These are phyloP conservation scores for Jatropha podagrica DNA, from an alignment of 441 rosid species.

Conservation along the genomic window DNA sequence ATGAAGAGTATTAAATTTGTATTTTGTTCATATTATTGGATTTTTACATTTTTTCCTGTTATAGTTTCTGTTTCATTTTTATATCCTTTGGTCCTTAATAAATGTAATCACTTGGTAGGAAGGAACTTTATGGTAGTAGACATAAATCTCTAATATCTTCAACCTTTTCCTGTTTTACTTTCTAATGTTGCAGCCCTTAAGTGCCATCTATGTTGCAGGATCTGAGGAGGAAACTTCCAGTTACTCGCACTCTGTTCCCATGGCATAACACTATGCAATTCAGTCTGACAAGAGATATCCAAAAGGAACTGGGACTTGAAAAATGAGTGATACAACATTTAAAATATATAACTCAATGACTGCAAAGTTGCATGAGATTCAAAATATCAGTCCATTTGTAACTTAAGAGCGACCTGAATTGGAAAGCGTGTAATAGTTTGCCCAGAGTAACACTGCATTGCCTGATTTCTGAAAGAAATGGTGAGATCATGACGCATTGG, in stretches of 20 bases:
- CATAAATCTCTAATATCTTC: not conserved
- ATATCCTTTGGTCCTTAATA: not conserved
- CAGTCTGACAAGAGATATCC: constrained; percentile 87
- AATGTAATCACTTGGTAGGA: not conserved
- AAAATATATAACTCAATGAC: not conserved
- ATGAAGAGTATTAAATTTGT: not conserved
- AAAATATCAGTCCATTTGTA: not conserved
- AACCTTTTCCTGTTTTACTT: not conserved
- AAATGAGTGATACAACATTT: constrained; percentile 39
- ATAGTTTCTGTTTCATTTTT: not conserved
- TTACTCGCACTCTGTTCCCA: constrained; percentile 88
- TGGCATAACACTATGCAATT: constrained; percentile 92
- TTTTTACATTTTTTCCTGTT: not conserved
- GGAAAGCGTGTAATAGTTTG: constrained; percentile 9
- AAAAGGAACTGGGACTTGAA: constrained; percentile 79
- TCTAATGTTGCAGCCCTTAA: not conserved
- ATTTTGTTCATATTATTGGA: not conserved
- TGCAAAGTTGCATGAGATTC: constrained; percentile 16
- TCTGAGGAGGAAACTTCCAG: constrained; percentile 93
- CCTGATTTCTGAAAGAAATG: not conserved
- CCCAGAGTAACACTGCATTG: not conserved
- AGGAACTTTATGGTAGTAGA: not conserved
- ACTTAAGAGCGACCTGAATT: not conserved
- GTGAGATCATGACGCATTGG: not conserved
- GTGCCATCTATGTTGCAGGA: constrained; percentile 49